Conservation (phyloP, 2,329 filamentous ascomycete genomes). For the Pseudogymnoascus sp. region DNA sequence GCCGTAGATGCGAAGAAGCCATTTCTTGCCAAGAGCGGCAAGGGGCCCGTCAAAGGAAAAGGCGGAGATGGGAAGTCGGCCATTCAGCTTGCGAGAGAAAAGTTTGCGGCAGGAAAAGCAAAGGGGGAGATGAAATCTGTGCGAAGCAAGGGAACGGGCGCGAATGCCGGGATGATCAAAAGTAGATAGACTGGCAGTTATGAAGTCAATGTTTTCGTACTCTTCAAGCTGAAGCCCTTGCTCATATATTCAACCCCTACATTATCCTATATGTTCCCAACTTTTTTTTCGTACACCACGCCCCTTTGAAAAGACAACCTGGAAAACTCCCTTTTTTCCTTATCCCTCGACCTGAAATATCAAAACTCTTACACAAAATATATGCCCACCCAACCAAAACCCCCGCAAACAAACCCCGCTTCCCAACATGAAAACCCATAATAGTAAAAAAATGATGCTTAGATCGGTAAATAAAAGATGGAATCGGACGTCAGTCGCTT, state of each 20-base stretch:
- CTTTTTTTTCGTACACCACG: neutral
- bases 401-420: neutral
- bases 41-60: constrained; percentile 12
- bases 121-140: constrained; percentile 12
- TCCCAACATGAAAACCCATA: neutral
- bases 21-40: neutral
- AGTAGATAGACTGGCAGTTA: neutral
- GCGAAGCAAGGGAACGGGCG: constrained; percentile 1
- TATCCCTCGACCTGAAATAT: neutral
- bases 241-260: neutral
- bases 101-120: constrained; percentile 24
- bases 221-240: neutral
- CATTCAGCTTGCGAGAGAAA: constrained; percentile 27
- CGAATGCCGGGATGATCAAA: constrained; percentile 4
- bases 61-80: constrained; percentile 21
- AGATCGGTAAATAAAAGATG: neutral
- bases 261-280: neutral
- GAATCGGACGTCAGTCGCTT: neutral
- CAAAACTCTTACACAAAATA: neutral
- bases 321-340: neutral
- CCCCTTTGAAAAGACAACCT: neutral
- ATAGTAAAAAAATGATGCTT: neutral
- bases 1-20: neutral
- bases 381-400: neutral
- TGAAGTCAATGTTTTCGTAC: neutral